Evolutionary conservation across 179 eudicot genomes (phyloP).

Genomic region (Carnegiea gigantea): DNA sequence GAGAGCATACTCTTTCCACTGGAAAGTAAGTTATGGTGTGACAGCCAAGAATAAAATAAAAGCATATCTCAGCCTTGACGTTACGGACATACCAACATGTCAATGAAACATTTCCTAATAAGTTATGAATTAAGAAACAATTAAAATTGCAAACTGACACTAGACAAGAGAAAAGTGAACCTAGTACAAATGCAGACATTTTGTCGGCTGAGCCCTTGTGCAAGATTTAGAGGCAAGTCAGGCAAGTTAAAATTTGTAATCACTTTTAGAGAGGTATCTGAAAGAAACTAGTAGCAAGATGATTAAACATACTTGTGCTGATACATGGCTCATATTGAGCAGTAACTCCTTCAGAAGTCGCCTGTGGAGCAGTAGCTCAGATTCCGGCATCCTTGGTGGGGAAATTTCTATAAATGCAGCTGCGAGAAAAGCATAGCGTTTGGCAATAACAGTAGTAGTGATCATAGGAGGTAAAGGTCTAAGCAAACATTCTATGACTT

Average conservation of each 20-base stretch:
- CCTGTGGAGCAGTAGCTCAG: slow-evolving; percentile 67
- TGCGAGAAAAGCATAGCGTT: slow-evolving; percentile 85
- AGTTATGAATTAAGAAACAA: neutral
- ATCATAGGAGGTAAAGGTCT: slow-evolving; percentile 72
- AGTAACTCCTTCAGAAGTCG: slow-evolving; percentile 79
- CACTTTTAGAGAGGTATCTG: neutral
- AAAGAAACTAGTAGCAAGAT: slow-evolving; percentile 1
- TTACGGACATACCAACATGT: neutral
- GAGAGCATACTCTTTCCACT: neutral
- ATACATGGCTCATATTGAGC: slow-evolving; percentile 82
- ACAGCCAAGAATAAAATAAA: neutral
- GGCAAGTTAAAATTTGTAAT: neutral
- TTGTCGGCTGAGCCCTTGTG: neutral
- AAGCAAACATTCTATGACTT: slow-evolving; percentile 71
- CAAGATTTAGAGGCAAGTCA: neutral
- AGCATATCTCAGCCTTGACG: neutral
- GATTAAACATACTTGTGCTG: slow-evolving; percentile 72
- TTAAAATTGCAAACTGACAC: neutral
- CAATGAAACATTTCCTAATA: neutral
- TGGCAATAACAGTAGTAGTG: slow-evolving; percentile 79
- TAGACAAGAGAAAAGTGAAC: neutral
- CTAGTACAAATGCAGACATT: slow-evolving; percentile 1
- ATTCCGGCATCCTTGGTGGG: slow-evolving; percentile 70
- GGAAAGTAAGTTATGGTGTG: neutral
- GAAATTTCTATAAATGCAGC: slow-evolving; percentile 87